Base-by-base conservation (phyloP, 1,139 yeast species). In the Protomyces inouyei region DNA sequence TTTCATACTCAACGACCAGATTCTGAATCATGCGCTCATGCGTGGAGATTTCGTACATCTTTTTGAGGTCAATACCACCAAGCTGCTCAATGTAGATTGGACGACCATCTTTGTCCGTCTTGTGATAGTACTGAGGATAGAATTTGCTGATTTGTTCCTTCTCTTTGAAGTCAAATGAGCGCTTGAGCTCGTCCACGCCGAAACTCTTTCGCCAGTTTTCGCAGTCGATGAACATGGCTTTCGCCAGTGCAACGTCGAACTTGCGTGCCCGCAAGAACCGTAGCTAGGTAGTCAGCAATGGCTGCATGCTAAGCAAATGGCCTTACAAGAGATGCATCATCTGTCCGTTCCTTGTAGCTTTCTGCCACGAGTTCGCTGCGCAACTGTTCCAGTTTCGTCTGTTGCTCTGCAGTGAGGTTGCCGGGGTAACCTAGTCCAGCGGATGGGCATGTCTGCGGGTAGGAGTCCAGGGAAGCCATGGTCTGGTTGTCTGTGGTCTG, bases 121-220 rank as follows among this genome's bases (percentile, higher is more conserved):
- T 92, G 80, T 93, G 98, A 78, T 93, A 93, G 78, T 92, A 93
- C 78, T 92, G 97, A 38, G 98, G 98, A 76, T 93, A 93, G 78
- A 81, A 87, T 74, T 84, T 82, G 52, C 54, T 60, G 37, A 64
- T 97, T 68, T 85, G 77, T 36, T 95, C 87, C 79, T 93, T 93
- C 79, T 93, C 98, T 35, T 83, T 84, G 78, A 93, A 93, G 69
- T 87, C 85, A 81, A 93, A 93, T 75, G 90, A 97, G 71, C 82
- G 79, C 73, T 93, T 80, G 70, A 93, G 87, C 67, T 93, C 88
- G 77, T 93, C 88, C 60, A 90, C 84, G 67, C 97, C 97, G 71
- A 82, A 90, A 68, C 86, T 89, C 72, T 82, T 78, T 75, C 98
- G 85, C 98, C 98, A 93, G 69, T 83, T 83, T 77, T 93, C 98